Evolutionary conservation across 768 basidiomycete genomes (phyloP).

Genomic region (Boletellus sp.): DNA sequence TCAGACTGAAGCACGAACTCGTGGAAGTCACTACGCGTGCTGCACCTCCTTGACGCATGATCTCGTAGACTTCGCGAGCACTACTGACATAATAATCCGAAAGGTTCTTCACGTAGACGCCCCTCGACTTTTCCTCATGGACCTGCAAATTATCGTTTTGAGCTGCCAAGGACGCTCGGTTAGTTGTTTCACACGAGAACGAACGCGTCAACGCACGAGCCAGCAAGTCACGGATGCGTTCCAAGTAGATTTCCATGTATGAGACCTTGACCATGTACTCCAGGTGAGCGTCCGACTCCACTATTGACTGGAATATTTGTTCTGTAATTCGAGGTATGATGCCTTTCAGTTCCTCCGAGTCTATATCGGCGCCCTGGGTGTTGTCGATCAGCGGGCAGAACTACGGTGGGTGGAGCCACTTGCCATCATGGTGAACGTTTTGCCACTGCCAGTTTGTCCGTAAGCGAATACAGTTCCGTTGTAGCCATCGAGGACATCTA

Average conservation of each 20-base stretch:
- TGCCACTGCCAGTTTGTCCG: slow-evolving; percentile 95
- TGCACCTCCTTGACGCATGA: slow-evolving; percentile 94
- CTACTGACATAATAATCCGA: slow-evolving; percentile 98
- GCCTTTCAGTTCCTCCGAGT: slow-evolving; percentile 87
- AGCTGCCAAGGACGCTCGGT: slow-evolving; percentile 42
- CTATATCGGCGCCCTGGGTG: slow-evolving; percentile 91
- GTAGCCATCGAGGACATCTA: slow-evolving; percentile 98
- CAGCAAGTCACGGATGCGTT: slow-evolving; percentile 90
- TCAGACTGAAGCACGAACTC: slow-evolving; percentile 36
- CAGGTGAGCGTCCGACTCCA: slow-evolving; percentile 89
- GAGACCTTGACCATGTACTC: slow-evolving; percentile 99
- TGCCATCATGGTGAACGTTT: slow-evolving; percentile 99
- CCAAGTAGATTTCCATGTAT: slow-evolving; percentile 99
- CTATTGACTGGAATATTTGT: slow-evolving; percentile 97
- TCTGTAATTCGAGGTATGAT: slow-evolving; percentile 98
- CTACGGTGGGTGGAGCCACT: slow-evolving; percentile 12
- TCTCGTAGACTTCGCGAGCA: slow-evolving; percentile 94
- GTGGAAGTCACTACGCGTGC: slow-evolving; percentile 92
- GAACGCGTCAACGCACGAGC: slow-evolving; percentile 63
- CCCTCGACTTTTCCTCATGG: slow-evolving; percentile 96
- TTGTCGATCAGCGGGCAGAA: slow-evolving; percentile 8
- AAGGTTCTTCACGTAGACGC: slow-evolving; percentile 96
- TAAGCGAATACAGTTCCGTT: slow-evolving; percentile 98
- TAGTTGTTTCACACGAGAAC: slow-evolving; percentile 1
- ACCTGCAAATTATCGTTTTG: slow-evolving; percentile 98